Evolutionary conservation across 2,329 filamentous ascomycete genomes (phyloP).

Genomic region (Aspergillus candidus): DNA sequence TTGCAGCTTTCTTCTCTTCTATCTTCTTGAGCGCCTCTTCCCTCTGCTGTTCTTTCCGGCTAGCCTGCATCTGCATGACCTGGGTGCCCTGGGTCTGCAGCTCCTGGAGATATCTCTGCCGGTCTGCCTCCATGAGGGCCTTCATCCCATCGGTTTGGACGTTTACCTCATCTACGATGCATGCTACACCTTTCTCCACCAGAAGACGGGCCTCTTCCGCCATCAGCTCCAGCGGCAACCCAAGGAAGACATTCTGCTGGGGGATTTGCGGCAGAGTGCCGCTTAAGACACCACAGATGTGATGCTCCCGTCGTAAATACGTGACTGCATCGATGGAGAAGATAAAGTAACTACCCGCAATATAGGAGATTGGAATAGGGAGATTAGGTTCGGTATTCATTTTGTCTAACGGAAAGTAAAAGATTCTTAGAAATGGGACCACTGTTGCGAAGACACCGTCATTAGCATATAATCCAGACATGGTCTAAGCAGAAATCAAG

Average conservation of each 20-base stretch:
- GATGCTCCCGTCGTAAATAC: slow-evolving; percentile 69
- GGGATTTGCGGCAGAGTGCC: slow-evolving; percentile 87
- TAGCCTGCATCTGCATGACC: slow-evolving; percentile 41
- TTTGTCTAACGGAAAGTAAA: slow-evolving; percentile 5
- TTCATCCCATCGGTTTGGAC: slow-evolving; percentile 63
- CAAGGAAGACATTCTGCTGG: slow-evolving; percentile 90
- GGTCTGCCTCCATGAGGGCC: slow-evolving; percentile 52
- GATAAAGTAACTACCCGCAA: slow-evolving; percentile 76
- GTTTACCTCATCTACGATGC: slow-evolving; percentile 71
- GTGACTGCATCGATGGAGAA: slow-evolving; percentile 80
- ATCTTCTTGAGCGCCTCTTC: slow-evolving; percentile 47
- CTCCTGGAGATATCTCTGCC: slow-evolving; percentile 55
- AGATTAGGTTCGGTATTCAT: slow-evolving; percentile 40
- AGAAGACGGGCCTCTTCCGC: slow-evolving; percentile 82
- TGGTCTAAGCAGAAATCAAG: slow-evolving; percentile 4
- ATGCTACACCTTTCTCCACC: slow-evolving; percentile 68
- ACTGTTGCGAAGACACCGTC: slow-evolving; percentile 11
- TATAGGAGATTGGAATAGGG: slow-evolving; percentile 71
- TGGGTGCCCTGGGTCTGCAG: slow-evolving; percentile 51
- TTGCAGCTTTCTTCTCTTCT: slow-evolving; percentile 32
- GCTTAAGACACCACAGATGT: slow-evolving; percentile 78
- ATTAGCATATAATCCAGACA: slow-evolving; percentile 19
- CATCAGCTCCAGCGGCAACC: slow-evolving; percentile 81
- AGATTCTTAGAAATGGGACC: slow-evolving; percentile 3
- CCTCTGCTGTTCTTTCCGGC: slow-evolving; percentile 46